Evolutionary conservation across 148 eudicot genomes (phyloP), one percentile per base, ranked within the genome.

Genomic region (Cornus florida): DNA sequence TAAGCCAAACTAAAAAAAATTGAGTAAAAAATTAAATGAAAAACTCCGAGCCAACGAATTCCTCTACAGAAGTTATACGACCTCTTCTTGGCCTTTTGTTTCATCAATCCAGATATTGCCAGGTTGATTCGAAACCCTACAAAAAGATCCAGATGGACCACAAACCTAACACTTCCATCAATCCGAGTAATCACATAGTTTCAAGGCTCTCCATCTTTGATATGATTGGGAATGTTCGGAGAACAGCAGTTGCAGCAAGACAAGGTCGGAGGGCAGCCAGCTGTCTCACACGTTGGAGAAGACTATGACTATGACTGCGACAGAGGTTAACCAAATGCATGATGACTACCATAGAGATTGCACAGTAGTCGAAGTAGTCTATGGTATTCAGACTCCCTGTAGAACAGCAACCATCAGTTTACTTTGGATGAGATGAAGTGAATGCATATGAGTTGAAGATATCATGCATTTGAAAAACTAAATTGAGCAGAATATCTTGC

Each of bases 381-480:
- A 77, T 62, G 23, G 75, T 69, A 73, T 77, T 75, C n/a, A 73
- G 19, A 35, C 69, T 66, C 6, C 84, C 86, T 84, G 84, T 22
- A 67, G 32, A 72, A 57, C 17, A 31, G 20, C 39, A 80, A 39
- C 22, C 60, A 32, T 68, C n/a, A 0, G 32, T 75, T 35, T 67
- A 67, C 24, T 35, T 35, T 17, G 9, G 39, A 11, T 70, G 24
- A 19, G 3, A 39, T 10, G 38, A 10, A 70, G n/a, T 19, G 12
- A 70, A 0, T 70, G 41, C 71, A 33, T 32, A 13, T 33, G 41
- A 68, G 19, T 16, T 11, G 11, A 41, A 41, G 10, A n/a, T 43
- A 43, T 35, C 38, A 43, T 16, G 1, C 4, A 43, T 39, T 28
- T 28, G 28, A 28, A 28, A 28, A 28, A 28, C 28, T 28, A 28